Evolutionary conservation across 805 yeast species (phyloP), one percentile per base, ranked within the genome.

Genomic region (Teunomyces funiuensis): DNA sequence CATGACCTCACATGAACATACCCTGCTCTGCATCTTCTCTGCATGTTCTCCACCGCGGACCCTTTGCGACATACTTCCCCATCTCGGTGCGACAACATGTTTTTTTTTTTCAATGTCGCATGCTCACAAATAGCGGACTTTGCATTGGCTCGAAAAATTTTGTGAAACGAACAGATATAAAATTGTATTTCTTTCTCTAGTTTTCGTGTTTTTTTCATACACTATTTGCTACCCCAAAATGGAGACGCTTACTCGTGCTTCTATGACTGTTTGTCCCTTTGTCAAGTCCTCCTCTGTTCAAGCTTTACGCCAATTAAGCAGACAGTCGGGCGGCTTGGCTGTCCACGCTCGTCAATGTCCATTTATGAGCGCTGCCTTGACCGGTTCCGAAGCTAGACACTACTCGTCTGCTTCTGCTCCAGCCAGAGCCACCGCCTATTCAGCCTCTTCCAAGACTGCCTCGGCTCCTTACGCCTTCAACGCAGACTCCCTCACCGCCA

Each of bases 221-320:
- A n/a, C n/a, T n/a, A n/a, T n/a, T n/a, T n/a, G n/a, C n/a, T n/a
- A n/a, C n/a, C 20, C 30, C 37, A 41, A n/a, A 17, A 89, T 89
- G 97, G 97, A 89, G 60, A 63, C 87, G 18, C 63, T 88, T 39
- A 80, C 90, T 30, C 82, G 83, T 55, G 83, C 83, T 47, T 85
- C 96, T 16, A 74, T 83, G 68, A 76, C 72, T 50, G 79, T 85
- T 39, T 90, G 97, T 61, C 97, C 97, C 16, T 90, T 87, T 63
- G 80, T 90, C 55, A 78, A 79, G 57, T 63, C 80, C 17, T 71
- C 80, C 17, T 73, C 86, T 4, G 69, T 83, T 15, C 69, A 78
- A 38, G 73, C 83, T 11, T 69, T 88, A 58, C 80, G 84, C 54
- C 69, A 73, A 48, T 58, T 85, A 51, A 73, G 83, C 39, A 59